Percentiles rank a stretch among this genome's conserved stretches.
Evolutionary conservation across 768 basidiomycete genomes (phyloP).

Genomic region (Psilocybe cyanescens): DNA sequence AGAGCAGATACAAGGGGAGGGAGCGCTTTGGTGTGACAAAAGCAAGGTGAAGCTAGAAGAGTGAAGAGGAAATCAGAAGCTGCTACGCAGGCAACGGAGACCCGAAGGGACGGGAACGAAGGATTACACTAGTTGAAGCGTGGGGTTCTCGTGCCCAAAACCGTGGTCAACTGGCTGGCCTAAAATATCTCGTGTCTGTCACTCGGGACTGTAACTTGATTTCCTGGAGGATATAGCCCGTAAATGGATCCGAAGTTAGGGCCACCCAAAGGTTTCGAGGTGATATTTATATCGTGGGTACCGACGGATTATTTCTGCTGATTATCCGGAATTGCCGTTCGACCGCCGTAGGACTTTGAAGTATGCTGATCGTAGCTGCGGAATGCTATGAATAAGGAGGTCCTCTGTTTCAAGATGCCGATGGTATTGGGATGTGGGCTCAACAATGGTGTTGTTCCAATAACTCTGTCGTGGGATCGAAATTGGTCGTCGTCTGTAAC

Average conservation of each 20-base stretch:
- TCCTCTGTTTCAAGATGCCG: neutral
- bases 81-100: slow-evolving; percentile 6
- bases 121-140: slow-evolving; percentile 9
- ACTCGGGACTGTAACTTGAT: slow-evolving; percentile 5
- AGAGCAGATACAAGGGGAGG: neutral
- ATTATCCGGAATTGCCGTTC: slow-evolving; percentile 9
- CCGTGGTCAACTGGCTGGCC: slow-evolving; percentile 3
- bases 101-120: slow-evolving; percentile 10
- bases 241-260: slow-evolving; percentile 5
- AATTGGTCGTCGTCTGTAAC: neutral
- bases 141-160: slow-evolving; percentile 13
- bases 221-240: slow-evolving; percentile 1
- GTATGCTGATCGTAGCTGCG: neutral
- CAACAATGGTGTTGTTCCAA: neutral
- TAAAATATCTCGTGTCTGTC: slow-evolving; percentile 13
- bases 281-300: slow-evolving; percentile 21
- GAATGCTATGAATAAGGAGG: neutral
- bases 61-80: neutral
- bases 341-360: neutral
- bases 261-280: slow-evolving; percentile 2
- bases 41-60: neutral
- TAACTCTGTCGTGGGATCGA: neutral
- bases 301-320: slow-evolving; percentile 11
- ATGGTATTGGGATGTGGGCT: neutral
- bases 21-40: neutral